Conservation (phyloP, 352 stramenopile genomes). For the Globisporangium takayamanum region DNA sequence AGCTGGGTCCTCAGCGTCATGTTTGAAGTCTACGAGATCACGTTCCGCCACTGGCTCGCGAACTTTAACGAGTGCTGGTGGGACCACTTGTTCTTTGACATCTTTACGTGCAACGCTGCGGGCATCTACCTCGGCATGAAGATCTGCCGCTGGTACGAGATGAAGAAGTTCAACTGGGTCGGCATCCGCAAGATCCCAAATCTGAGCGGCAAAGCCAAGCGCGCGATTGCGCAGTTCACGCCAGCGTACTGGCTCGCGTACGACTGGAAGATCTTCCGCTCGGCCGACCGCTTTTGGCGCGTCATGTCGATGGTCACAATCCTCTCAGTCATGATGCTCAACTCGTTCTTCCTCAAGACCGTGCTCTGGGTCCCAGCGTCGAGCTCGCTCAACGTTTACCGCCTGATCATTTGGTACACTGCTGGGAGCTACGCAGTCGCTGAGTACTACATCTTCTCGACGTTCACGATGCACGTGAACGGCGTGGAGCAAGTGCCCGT, state of each 20-base stretch:
- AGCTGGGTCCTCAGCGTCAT: slow-evolving; percentile 80
- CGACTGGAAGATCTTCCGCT: slow-evolving; percentile 92
- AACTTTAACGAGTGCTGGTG: slow-evolving; percentile 97
- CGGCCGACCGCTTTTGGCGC: slow-evolving; percentile 86
- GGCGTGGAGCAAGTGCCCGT: slow-evolving; percentile 46
- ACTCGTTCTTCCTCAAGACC: slow-evolving; percentile 95
- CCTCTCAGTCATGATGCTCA: slow-evolving; percentile 91
- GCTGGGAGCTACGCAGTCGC: slow-evolving; percentile 81
- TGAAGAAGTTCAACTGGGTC: slow-evolving; percentile 88
- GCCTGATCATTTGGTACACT: slow-evolving; percentile 79
- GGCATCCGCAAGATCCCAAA: slow-evolving; percentile 83
- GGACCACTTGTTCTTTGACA: slow-evolving; percentile 92
- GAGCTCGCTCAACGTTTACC: slow-evolving; percentile 76
- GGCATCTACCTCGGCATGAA: slow-evolving; percentile 89
- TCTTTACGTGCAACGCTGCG: slow-evolving; percentile 91
- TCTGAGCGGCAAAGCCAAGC: slow-evolving; percentile 69
- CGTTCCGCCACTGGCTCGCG: slow-evolving; percentile 87
- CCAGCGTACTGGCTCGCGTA: slow-evolving; percentile 89
- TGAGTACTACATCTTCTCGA: slow-evolving; percentile 89
- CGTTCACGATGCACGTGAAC: slow-evolving; percentile 69
- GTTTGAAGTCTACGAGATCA: slow-evolving; percentile 85
- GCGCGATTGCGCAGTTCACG: slow-evolving; percentile 85
- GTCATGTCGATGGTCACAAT: slow-evolving; percentile 88
- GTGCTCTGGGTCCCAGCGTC: slow-evolving; percentile 86
- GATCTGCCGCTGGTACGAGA: slow-evolving; percentile 82